Evolutionary conservation across 495 filamentous ascomycete species (phyloP).

Genomic region (Usnea hakonensis): DNA sequence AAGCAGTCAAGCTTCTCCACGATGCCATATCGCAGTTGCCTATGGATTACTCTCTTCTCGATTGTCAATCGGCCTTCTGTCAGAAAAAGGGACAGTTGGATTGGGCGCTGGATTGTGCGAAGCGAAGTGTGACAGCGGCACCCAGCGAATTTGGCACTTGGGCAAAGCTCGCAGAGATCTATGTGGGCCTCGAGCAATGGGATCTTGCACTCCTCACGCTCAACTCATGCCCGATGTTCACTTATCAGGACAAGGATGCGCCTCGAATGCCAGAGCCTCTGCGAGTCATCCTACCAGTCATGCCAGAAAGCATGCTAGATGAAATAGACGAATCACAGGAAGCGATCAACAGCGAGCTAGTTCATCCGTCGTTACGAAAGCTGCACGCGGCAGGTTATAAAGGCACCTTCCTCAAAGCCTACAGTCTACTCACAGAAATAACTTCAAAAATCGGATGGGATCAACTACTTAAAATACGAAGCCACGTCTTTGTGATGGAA

Average conservation of each 20-base stretch:
- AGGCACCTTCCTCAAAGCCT: slow-evolving; percentile 91
- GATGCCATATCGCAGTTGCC: slow-evolving; percentile 83
- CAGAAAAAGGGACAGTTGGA: slow-evolving; percentile 75
- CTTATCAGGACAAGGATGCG: slow-evolving; percentile 95
- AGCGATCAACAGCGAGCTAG: slow-evolving; percentile 61
- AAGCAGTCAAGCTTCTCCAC: slow-evolving; percentile 80
- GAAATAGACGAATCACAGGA: slow-evolving; percentile 90
- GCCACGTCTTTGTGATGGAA: slow-evolving; percentile 98
- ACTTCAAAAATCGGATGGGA: slow-evolving; percentile 97
- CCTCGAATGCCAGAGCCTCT: slow-evolving; percentile 87
- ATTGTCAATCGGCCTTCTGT: slow-evolving; percentile 89
- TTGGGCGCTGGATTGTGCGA: slow-evolving; percentile 87
- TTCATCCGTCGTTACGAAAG: slow-evolving; percentile 80
- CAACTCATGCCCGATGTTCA: slow-evolving; percentile 99
- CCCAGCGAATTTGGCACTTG: slow-evolving; percentile 96
- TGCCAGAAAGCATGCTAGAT: slow-evolving; percentile 85
- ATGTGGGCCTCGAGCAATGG: slow-evolving; percentile 87
- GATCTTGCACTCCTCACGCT: slow-evolving; percentile 85
- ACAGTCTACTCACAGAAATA: slow-evolving; percentile 88
- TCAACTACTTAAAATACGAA: slow-evolving; percentile 82
- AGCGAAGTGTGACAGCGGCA: slow-evolving; percentile 85
- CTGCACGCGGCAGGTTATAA: slow-evolving; percentile 82
- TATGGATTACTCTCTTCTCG: slow-evolving; percentile 92
- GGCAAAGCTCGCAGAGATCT: slow-evolving; percentile 88
- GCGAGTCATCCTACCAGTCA: slow-evolving; percentile 75